A percentile compares a stretch with the other conserved stretches of the same genome.
Conservation (phyloP, 2,329 filamentous ascomycete species). For the Paraphoma sp. region DNA sequence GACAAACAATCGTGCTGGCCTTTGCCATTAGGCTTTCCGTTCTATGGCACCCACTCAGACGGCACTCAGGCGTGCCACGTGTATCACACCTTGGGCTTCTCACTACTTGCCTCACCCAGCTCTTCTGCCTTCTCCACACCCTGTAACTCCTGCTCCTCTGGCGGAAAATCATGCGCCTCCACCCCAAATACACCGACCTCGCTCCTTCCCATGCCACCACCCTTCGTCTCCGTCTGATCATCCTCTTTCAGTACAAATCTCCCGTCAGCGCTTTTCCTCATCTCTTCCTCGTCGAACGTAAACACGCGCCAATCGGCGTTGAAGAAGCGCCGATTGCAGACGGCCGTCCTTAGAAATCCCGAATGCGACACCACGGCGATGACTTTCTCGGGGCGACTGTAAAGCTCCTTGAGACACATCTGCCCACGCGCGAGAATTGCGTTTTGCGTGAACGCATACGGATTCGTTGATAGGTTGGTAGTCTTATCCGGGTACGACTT, state of each 20-base stretch:
- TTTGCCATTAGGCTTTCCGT: too few relatives aligned
- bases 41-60: too few relatives aligned
- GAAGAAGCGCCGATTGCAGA: constrained; percentile 58
- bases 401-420: constrained; percentile 58
- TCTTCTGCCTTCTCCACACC: constrained; percentile 11
- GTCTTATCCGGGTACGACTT: constrained; percentile 69
- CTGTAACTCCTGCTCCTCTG: constrained; percentile 20
- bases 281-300: constrained; percentile 59
- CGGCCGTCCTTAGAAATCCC: constrained; percentile 65
- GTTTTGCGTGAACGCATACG: constrained; percentile 61
- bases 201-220: constrained; percentile 61
- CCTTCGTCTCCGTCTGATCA: too few relatives aligned
- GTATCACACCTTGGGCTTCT: constrained; percentile 12
- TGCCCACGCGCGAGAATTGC: constrained; percentile 65
- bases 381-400: constrained; percentile 63
- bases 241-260: constrained; percentile 52
- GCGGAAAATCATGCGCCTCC: constrained; percentile 35
- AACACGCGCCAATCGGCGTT: constrained; percentile 72
- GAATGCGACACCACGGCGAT: constrained; percentile 71
- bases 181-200: constrained; percentile 43
- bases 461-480: constrained; percentile 42
- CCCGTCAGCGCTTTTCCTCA: constrained; percentile 49
- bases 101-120: constrained; percentile 20
- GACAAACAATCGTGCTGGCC: too few relatives aligned
- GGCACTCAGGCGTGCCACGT: neutral